These are phyloP conservation scores for Microdochium bolleyi DNA, from an alignment of 2,329 filamentous ascomycete genomes.

Conservation along the genomic window DNA sequence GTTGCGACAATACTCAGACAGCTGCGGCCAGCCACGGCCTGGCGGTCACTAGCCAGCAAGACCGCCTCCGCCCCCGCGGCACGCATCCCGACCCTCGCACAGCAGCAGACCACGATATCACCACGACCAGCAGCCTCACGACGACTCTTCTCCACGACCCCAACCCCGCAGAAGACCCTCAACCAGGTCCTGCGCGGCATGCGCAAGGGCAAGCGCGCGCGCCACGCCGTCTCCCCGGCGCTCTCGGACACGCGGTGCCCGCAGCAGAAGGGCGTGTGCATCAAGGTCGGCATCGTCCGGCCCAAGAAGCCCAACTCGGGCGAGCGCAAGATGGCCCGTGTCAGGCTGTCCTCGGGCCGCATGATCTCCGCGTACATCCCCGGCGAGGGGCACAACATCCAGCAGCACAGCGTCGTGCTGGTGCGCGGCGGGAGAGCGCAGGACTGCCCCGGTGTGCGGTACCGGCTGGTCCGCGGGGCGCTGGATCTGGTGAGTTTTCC, in stretches of 20 bases:
- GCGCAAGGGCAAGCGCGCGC: slow-evolving; percentile 69
- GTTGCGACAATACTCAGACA: slow-evolving; percentile 18
- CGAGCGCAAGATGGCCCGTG: slow-evolving; percentile 89
- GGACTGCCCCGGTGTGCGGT: slow-evolving; percentile 98
- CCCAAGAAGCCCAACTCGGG: slow-evolving; percentile 99
- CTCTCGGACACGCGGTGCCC: slow-evolving; percentile 62
- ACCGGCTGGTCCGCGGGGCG: slow-evolving; percentile 85
- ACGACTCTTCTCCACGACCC: slow-evolving; percentile 49
- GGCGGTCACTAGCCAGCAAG: slow-evolving; percentile 15
- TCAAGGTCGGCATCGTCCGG: slow-evolving; percentile 87
- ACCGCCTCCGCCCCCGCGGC: slow-evolving; percentile 23
- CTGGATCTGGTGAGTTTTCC: slow-evolving; percentile 73
- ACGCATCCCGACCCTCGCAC: slow-evolving; percentile 9
- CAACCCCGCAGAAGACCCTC: slow-evolving; percentile 52
- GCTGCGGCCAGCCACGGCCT: slow-evolving; percentile 9
- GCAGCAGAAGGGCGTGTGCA: slow-evolving; percentile 88
- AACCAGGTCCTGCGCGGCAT: slow-evolving; percentile 72
- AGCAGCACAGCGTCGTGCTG: slow-evolving; percentile 95
- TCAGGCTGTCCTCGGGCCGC: slow-evolving; percentile 78
- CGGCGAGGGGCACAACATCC: slow-evolving; percentile 96
- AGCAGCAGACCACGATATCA: slow-evolving; percentile 4
- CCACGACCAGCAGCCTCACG: slow-evolving; percentile 4
- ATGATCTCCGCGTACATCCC: slow-evolving; percentile 91
- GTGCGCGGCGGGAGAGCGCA: slow-evolving; percentile 89
- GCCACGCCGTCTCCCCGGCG: slow-evolving; percentile 83